Evolutionary conservation across 208 protist genomes (phyloP).

Genomic region (Leishmania guyanensis): DNA sequence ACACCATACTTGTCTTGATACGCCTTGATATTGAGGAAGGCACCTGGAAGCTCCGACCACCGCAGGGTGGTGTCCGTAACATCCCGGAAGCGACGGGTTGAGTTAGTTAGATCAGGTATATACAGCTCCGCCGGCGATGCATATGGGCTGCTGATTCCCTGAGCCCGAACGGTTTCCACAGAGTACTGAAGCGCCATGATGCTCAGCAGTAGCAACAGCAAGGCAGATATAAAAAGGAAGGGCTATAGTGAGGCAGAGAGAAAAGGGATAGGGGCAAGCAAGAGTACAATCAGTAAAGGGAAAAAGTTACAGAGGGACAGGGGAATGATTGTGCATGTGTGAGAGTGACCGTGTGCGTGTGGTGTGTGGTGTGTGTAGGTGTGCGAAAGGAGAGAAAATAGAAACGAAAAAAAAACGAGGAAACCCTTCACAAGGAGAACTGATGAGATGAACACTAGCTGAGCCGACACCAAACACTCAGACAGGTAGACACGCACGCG

Average conservation of each 20-base stretch:
- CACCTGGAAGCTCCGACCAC: slow-evolving; percentile 24
- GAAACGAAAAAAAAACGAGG: neutral
- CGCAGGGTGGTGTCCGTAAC: slow-evolving; percentile 29
- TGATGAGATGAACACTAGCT: neutral
- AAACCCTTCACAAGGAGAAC: too few relatives aligned
- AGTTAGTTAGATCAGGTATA: slow-evolving; percentile 22
- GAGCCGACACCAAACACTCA: neutral
- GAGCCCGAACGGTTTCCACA: slow-evolving; percentile 7
- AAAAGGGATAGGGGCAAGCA: neutral
- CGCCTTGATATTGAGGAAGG: slow-evolving; percentile 31
- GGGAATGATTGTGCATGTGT: neutral
- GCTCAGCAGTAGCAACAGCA: neutral
- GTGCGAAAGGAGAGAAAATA: neutral
- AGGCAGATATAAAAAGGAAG: neutral
- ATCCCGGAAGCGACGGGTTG: slow-evolving; percentile 12
- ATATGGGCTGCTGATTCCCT: slow-evolving; percentile 40
- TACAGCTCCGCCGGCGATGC: slow-evolving; percentile 20
- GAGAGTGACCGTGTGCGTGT: neutral
- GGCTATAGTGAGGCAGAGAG: neutral
- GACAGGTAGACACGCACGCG: neutral
- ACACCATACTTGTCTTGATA: slow-evolving; percentile 29
- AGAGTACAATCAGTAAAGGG: neutral
- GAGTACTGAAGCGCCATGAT: slow-evolving; percentile 26
- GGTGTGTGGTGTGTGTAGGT: neutral
- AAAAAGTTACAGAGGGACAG: neutral